Conservation (phyloP, 306 rosid species). For the Cicer bijugum region DNA sequence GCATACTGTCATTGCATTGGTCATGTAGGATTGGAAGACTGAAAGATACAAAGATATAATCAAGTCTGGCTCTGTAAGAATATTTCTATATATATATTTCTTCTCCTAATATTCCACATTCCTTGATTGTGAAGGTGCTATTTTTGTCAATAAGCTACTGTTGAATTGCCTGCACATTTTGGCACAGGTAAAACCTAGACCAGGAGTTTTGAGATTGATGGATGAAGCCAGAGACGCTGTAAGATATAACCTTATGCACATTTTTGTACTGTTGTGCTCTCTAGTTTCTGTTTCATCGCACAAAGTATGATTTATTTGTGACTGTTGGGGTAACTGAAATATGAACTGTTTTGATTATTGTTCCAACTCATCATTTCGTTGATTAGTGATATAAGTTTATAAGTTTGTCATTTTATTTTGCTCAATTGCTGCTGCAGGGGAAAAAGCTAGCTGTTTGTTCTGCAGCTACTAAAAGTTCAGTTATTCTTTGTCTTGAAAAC, state of each 20-base stretch:
- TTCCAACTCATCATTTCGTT: background rate
- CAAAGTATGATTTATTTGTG: conserved; percentile 34
- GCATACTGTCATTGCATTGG: conserved; percentile 28
- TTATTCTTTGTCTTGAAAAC: conserved; percentile 84
- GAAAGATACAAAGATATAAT: conserved; percentile 93
- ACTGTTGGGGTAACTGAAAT: conserved; percentile 17
- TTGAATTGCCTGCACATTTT: conserved; percentile 14
- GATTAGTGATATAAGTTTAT: conserved; percentile 28
- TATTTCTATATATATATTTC: conserved; percentile 36
- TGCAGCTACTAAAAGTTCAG: conserved; percentile 98
- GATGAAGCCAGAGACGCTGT: conserved; percentile 90
- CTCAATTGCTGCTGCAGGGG: conserved; percentile 60
- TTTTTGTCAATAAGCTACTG: conserved; percentile 31
- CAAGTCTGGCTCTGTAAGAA: conserved; percentile 94
- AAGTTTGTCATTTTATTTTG: conserved; percentile 4
- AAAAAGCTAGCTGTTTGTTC: conserved; percentile 90
- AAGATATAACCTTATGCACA: conserved; percentile 50
- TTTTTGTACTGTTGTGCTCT: conserved; percentile 20
- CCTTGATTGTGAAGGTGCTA: conserved; percentile 24
- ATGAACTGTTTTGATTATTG: conserved; percentile 1
- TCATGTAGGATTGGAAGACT: conserved; percentile 92
- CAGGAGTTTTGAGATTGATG: conserved; percentile 94
- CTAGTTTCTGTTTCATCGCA: conserved; percentile 27
- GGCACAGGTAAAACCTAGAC: conserved; percentile 85
- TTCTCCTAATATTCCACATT: conserved; percentile 5